Evolutionary conservation across 1,284 basidiomycete species (phyloP).

Genomic region (Tilletiaria anomala): DNA sequence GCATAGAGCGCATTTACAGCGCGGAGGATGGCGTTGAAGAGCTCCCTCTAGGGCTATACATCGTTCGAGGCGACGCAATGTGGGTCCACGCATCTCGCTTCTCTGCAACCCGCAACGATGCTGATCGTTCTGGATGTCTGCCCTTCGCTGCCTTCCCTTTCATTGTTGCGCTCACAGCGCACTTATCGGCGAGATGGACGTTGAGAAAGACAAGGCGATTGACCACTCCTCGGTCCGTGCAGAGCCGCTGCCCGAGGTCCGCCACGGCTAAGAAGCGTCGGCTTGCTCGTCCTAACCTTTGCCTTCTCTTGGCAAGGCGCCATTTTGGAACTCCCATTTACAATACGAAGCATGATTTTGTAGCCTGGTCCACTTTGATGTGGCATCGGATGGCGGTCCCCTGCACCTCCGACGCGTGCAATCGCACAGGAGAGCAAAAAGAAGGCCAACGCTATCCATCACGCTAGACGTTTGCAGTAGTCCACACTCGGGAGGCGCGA

Average conservation of each 20-base stretch:
- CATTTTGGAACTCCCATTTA: too few species aligned
- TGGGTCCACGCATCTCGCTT: slow-evolving; percentile 41
- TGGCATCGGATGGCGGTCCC: too few species aligned
- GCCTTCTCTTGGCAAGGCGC: too few species aligned
- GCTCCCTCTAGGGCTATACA: slow-evolving; percentile 83
- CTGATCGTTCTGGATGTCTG: not conserved
- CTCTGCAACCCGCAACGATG: not conserved
- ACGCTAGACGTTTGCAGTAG: too few species aligned
- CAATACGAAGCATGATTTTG: too few species aligned
- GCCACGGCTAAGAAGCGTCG: slow-evolving; percentile 15
- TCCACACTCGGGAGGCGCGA: too few species aligned
- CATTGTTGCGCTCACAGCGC: slow-evolving; percentile 46
- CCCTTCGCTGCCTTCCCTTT: not conserved
- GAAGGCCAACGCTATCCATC: too few species aligned
- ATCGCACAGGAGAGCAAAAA: too few species aligned
- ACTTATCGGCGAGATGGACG: slow-evolving; percentile 80
- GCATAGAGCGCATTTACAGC: slow-evolving; percentile 33
- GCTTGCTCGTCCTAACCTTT: too few species aligned
- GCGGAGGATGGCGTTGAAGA: slow-evolving; percentile 71
- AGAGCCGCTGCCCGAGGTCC: slow-evolving; percentile 56
- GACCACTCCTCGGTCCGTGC: slow-evolving; percentile 69
- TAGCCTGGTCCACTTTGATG: too few species aligned
- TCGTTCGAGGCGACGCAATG: slow-evolving; percentile 97
- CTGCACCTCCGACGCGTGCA: too few species aligned
- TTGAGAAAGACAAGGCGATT: slow-evolving; percentile 61